These are phyloP conservation scores for Lasiodiplodia citricola DNA, from an alignment of 2,329 filamentous ascomycete genomes.

Conservation along the genomic window DNA sequence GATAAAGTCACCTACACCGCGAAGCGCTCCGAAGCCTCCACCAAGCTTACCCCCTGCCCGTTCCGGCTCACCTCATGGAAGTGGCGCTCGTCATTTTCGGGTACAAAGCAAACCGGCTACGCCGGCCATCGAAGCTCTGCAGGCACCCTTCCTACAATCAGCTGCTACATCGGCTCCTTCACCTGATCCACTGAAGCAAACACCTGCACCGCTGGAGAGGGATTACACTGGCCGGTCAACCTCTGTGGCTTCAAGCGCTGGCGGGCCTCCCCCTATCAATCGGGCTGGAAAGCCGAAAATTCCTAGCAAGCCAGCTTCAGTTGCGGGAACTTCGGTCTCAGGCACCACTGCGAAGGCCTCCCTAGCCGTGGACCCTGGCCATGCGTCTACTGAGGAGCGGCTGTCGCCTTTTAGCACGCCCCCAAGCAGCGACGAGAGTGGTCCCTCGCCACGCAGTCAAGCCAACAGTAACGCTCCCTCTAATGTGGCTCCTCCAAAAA, in stretches of 20 bases:
- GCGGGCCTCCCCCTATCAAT: constrained; percentile 74
- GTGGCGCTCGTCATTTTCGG: constrained; percentile 41
- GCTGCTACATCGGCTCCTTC: constrained; percentile 29
- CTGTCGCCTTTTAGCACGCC: constrained; percentile 87
- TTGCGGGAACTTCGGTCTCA: constrained; percentile 17
- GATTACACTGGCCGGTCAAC: constrained; percentile 5
- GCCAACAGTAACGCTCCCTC: constrained; percentile 28
- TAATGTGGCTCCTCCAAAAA: constrained; percentile 27
- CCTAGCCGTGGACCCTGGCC: constrained; percentile 48
- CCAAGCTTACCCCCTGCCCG: constrained; percentile 32
- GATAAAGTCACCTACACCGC: constrained; percentile 42
- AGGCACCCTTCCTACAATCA: constrained; percentile 40
- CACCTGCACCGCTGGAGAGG: background rate
- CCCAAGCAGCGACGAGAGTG: constrained; percentile 72
- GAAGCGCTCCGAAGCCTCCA: constrained; percentile 31
- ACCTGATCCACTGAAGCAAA: constrained; percentile 37
- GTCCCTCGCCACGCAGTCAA: constrained; percentile 3
- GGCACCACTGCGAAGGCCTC: constrained; percentile 34
- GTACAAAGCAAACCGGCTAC: constrained; percentile 49
- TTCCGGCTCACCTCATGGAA: constrained; percentile 28
- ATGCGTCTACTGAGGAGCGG: constrained; percentile 49
- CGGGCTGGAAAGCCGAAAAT: constrained; percentile 79
- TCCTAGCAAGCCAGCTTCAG: constrained; percentile 51
- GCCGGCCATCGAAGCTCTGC: constrained; percentile 47
- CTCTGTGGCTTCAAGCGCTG: constrained; percentile 39